These are phyloP conservation scores for Coemansia sp. DNA, from an alignment of 192 early-diverging fungal species.

Conservation along the genomic window DNA sequence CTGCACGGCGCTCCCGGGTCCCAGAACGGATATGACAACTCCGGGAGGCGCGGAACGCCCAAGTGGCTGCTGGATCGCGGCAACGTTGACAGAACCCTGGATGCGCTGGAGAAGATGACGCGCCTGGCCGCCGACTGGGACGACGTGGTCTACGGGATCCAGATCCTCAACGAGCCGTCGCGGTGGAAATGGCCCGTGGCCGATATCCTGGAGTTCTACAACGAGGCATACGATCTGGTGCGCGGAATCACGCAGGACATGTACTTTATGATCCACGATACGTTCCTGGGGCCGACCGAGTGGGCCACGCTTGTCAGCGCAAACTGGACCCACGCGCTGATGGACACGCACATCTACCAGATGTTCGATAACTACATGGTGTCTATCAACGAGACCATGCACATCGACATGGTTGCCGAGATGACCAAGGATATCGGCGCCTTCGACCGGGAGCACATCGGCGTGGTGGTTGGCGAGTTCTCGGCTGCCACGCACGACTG, in stretches of 20 bases:
- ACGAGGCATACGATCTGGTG: slow-evolving; percentile 51
- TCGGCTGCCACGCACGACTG: slow-evolving; percentile 72
- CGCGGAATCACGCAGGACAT: slow-evolving; percentile 29
- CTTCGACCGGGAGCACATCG: slow-evolving; percentile 49
- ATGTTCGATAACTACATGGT: slow-evolving; percentile 54
- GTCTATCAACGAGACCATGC: slow-evolving; percentile 30
- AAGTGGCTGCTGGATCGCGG: slow-evolving; percentile 43
- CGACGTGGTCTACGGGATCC: slow-evolving; percentile 49
- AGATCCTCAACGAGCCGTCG: slow-evolving; percentile 53
- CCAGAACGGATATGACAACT: slow-evolving; percentile 63
- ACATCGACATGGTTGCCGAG: slow-evolving; percentile 39
- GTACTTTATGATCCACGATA: slow-evolving; percentile 51
- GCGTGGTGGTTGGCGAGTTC: slow-evolving; percentile 73
- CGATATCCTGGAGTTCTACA: slow-evolving; percentile 48
- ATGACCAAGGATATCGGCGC: slow-evolving; percentile 39
- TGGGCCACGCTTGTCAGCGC: slow-evolving; percentile 37
- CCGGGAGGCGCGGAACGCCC: slow-evolving; percentile 53
- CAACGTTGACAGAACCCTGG: slow-evolving; percentile 60
- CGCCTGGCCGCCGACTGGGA: slow-evolving; percentile 54
- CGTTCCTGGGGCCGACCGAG: slow-evolving; percentile 50
- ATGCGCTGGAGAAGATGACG: slow-evolving; percentile 57
- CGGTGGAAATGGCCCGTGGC: slow-evolving; percentile 45
- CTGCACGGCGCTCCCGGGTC: slow-evolving; percentile 62
- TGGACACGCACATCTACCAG: slow-evolving; percentile 60
- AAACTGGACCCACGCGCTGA: slow-evolving; percentile 48